These are phyloP conservation scores for Phytophthora capsici DNA, from an alignment of 352 stramenopile species.

Conservation along the genomic window DNA sequence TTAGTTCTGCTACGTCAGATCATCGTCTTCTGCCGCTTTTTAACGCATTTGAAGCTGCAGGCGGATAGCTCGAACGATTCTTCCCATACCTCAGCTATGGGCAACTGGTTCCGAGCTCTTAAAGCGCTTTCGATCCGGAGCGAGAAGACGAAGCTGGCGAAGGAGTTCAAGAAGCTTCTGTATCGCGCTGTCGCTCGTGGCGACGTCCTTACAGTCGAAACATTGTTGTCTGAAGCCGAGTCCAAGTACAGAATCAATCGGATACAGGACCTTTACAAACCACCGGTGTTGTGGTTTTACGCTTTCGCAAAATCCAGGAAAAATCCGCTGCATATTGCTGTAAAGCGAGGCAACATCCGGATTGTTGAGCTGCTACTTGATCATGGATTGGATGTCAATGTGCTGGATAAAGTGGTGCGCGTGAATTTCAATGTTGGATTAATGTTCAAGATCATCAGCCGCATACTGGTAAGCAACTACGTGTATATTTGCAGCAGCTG, in stretches of 20 bases:
- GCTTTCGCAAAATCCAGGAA: conserved; percentile 72
- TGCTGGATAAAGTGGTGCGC: conserved; percentile 76
- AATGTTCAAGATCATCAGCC: conserved; percentile 74
- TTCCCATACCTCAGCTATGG: conserved; percentile 66
- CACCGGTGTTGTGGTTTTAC: conserved; percentile 66
- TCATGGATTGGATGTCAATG: conserved; percentile 68
- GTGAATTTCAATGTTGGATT: conserved; percentile 83
- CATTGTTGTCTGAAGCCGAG: conserved; percentile 43
- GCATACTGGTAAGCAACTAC: conserved; percentile 49
- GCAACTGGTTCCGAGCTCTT: conserved; percentile 47
- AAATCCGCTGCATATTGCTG: conserved; percentile 80
- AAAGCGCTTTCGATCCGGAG: conserved; percentile 41
- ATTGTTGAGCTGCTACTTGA: conserved; percentile 68
- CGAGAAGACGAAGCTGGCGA: conserved; percentile 36
- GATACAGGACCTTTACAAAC: conserved; percentile 50
- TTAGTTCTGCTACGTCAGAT: conserved; percentile 68
- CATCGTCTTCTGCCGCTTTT: conserved; percentile 74
- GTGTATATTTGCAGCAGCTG: background rate
- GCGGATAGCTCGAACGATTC: conserved; percentile 69
- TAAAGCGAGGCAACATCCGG: conserved; percentile 54
- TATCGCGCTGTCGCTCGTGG: conserved; percentile 65
- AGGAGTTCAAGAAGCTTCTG: conserved; percentile 66
- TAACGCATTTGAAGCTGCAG: conserved; percentile 80
- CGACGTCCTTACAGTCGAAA: conserved; percentile 51
- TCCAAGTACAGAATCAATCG: conserved; percentile 42